Evolutionary conservation across 2,329 filamentous ascomycete genomes (phyloP), one percentile per base, ranked within the genome.

Genomic region (Neonectria ditissima): DNA sequence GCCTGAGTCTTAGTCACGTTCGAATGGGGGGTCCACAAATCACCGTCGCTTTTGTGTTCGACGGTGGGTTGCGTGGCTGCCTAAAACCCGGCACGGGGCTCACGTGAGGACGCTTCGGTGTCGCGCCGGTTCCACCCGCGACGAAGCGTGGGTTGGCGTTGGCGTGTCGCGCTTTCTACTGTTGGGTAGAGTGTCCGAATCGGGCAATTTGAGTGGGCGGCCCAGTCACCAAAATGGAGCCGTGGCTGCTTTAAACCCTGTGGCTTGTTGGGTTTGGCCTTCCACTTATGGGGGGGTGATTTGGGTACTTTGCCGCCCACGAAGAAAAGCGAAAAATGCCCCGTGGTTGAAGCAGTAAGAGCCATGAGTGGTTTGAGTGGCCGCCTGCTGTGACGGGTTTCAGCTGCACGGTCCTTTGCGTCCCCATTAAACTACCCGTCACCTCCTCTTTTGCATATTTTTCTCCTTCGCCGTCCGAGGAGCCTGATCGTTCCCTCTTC

Each of bases 51-150:
- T 56, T 32, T 48, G 5, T 4, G 8, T 48, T 7, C 28, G 26
- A 13, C 28, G 11, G 44, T 24, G 44, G 18, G 6, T 20, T 26
- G 9, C 41, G 64, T 71, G 72, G 76, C 72, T 79, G 77, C 77
- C 78, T 79, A 65, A 59, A 65, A 59, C 43, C 55, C 22, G 10
- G 47, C 22, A n/a, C 37, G 43, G 30, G 34, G 1, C 65, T 76
- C 78, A 80, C 77, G 78, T 80, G 78, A 76, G 53, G 63, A 74
- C 78, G 78, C 70, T 75, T 73, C 70, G 68, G 55, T 59, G 59
- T 77, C 78, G 78, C 77, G 78, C 74, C 70, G 66, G 65, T 52
- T 60, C 44, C 41, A 65, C 61, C 67, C 65, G 55, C 57, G 48
- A 56, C 59, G 62, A 67, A 65, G 63, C 63, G 65, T 60, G 63